Evolutionary conservation across 1,139 yeast genomes (phyloP).

Genomic region (Geotrichum macrosporum): DNA sequence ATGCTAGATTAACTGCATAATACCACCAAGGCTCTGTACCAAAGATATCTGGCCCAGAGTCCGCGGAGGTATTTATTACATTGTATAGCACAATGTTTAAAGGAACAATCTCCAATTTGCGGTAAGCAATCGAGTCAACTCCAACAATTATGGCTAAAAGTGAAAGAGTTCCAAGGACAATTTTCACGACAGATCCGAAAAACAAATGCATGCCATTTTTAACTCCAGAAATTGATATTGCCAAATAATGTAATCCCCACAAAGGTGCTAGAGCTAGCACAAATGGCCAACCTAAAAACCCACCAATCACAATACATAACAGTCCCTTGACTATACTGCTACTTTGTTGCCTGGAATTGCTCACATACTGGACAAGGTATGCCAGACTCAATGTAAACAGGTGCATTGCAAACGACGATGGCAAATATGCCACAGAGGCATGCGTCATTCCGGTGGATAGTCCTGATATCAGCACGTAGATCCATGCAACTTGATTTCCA

Average conservation of each 20-base stretch:
- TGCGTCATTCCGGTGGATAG: conserved; percentile 71
- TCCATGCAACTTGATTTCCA: conserved; percentile 43
- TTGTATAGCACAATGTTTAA: conserved; percentile 79
- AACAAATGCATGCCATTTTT: conserved; percentile 8
- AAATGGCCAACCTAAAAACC: conserved; percentile 90
- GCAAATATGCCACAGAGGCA: conserved; percentile 78
- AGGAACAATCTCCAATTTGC: conserved; percentile 65
- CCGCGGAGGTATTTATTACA: conserved; percentile 64
- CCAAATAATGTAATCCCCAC: conserved; percentile 19
- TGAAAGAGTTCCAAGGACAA: conserved; percentile 16
- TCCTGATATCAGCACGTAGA: conserved; percentile 52
- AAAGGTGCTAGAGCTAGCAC: conserved; percentile 52
- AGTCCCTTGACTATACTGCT: conserved; percentile 41
- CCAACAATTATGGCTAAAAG: conserved; percentile 39
- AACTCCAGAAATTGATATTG: not conserved
- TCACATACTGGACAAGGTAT: conserved; percentile 36
- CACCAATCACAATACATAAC: conserved; percentile 57
- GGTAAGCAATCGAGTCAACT: conserved; percentile 65
- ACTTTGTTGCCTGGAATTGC: conserved; percentile 23
- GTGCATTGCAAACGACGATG: conserved; percentile 82
- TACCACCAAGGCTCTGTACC: conserved; percentile 83
- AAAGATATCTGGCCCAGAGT: conserved; percentile 80
- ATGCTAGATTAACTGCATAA: conserved; percentile 60
- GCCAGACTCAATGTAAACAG: conserved; percentile 55
- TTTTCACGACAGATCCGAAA: conserved; percentile 14